Evolutionary conservation across 305 asterid species (phyloP).

Genomic region (Fraxinus albicans): DNA sequence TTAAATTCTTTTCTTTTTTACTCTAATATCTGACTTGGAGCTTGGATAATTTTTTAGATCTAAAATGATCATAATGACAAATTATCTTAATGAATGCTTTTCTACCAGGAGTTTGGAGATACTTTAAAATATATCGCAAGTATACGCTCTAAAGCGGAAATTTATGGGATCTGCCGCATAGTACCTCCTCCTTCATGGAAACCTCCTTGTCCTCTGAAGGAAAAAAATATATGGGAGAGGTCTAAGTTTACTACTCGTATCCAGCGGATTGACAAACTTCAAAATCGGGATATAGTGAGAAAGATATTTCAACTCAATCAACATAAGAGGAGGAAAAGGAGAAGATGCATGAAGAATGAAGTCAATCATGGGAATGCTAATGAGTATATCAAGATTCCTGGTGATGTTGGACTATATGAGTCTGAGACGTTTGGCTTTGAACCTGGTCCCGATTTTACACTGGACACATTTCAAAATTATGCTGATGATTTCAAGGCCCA

Average conservation of each 20-base stretch:
- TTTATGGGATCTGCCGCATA: constrained; percentile 81
- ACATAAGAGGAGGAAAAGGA: constrained; percentile 54
- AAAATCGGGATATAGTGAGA: constrained; percentile 64
- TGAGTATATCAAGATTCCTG: constrained; percentile 34
- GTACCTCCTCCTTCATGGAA: constrained; percentile 89
- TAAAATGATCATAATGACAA: constrained; percentile 1
- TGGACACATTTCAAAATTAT: constrained; percentile 66
- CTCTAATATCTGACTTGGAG: constrained; percentile 14
- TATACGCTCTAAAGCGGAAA: constrained; percentile 69
- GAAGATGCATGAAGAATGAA: constrained; percentile 51
- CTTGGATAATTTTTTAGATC: constrained; percentile 4
- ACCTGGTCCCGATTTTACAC: constrained; percentile 75
- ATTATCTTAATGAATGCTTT: constrained; percentile 19
- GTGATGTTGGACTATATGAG: constrained; percentile 44
- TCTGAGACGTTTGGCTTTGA: constrained; percentile 77
- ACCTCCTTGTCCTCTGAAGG: constrained; percentile 76
- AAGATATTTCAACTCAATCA: constrained; percentile 47
- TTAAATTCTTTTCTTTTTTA: constrained; percentile 7
- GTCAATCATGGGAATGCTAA: constrained; percentile 37
- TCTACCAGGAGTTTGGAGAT: constrained; percentile 72
- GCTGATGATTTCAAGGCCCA: constrained; percentile 71
- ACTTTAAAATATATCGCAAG: constrained; percentile 68
- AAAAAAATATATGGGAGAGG: constrained; percentile 49
- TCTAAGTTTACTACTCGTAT: constrained; percentile 69
- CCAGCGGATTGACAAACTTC: constrained; percentile 82